phyloP scores from a whole-genome alignment of 2,329 filamentous ascomycete species.

The Pseudocercospora ulei region DNA sequence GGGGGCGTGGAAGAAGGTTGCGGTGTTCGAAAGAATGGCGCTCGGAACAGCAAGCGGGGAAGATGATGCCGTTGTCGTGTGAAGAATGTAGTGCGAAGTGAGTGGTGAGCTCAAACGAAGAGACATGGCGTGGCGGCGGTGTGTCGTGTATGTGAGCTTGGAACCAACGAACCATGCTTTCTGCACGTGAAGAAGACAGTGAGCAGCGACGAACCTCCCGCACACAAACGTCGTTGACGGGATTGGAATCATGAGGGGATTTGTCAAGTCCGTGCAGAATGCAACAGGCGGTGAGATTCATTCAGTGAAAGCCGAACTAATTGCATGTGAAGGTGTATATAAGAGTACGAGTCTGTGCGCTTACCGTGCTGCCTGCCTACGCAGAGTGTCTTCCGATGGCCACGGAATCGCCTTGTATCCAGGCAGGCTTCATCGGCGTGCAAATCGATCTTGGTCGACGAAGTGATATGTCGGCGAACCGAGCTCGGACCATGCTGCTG shows the following conservation, averaged over 20 bases:
- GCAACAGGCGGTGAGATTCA: background rate
- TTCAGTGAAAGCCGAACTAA: conserved; percentile 1
- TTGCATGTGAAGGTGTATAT: background rate
- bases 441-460: conserved; percentile 8
- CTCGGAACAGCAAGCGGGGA: too few relatives aligned
- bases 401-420: background rate
- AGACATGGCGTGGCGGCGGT: background rate
- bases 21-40: too few relatives aligned
- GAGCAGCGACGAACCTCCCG: conserved; percentile 1
- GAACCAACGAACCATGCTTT: background rate
- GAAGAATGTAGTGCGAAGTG: too few relatives aligned
- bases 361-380: background rate
- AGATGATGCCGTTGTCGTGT: too few relatives aligned
- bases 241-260: background rate
- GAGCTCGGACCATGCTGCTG: conserved; percentile 8
- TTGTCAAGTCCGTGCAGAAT: conserved; percentile 3
- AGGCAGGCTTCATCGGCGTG: conserved; percentile 3
- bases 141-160: background rate
- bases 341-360: too few relatives aligned
- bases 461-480: conserved; percentile 13
- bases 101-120: background rate
- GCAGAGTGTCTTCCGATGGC: too few relatives aligned
- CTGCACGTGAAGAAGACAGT: conserved; percentile 4
- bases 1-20: too few relatives aligned
- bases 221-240: background rate